These are phyloP conservation scores for Byssothecium circinans DNA, from an alignment of 2,329 filamentous ascomycete genomes.

Conservation along the genomic window DNA sequence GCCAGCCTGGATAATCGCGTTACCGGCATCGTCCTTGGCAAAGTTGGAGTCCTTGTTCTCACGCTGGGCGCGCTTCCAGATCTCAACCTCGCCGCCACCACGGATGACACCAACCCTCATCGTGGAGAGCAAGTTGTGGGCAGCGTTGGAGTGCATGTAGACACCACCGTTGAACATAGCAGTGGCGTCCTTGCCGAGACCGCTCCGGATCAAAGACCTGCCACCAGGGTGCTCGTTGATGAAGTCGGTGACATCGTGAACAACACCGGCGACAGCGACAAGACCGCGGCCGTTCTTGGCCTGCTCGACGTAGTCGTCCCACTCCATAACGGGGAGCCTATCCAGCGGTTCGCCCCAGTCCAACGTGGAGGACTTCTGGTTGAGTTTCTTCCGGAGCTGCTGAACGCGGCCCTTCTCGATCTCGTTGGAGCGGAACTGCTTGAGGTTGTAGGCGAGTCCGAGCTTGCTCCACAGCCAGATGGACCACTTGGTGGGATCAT, in stretches of 20 bases:
- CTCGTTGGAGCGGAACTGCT: conserved; percentile 50
- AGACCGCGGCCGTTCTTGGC: conserved; percentile 47
- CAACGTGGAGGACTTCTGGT: conserved; percentile 47
- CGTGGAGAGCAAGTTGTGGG: conserved; percentile 48
- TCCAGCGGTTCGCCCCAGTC: conserved; percentile 50
- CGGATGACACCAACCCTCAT: conserved; percentile 49
- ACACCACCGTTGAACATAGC: conserved; percentile 51
- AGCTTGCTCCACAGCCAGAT: conserved; percentile 49
- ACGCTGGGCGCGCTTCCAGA: conserved; percentile 48
- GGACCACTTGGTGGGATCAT: conserved; percentile 50
- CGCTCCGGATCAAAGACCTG: conserved; percentile 46
- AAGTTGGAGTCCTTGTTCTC: conserved; percentile 72
- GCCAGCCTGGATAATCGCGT: conserved; percentile 83
- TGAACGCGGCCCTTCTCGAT: conserved; percentile 50
- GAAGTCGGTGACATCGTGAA: conserved; percentile 48
- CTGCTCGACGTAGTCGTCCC: conserved; percentile 49
- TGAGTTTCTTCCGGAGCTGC: conserved; percentile 50
- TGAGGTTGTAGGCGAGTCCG: conserved; percentile 47
- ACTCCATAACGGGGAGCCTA: conserved; percentile 48
- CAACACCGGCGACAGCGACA: conserved; percentile 46
- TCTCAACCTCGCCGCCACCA: conserved; percentile 48
- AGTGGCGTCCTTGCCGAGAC: conserved; percentile 48
- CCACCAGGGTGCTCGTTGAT: conserved; percentile 49
- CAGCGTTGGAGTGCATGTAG: conserved; percentile 47
- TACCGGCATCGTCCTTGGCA: conserved; percentile 77